Evolutionary conservation across 73 alveolate species (phyloP).

Genomic region (Stentor roeselii): DNA sequence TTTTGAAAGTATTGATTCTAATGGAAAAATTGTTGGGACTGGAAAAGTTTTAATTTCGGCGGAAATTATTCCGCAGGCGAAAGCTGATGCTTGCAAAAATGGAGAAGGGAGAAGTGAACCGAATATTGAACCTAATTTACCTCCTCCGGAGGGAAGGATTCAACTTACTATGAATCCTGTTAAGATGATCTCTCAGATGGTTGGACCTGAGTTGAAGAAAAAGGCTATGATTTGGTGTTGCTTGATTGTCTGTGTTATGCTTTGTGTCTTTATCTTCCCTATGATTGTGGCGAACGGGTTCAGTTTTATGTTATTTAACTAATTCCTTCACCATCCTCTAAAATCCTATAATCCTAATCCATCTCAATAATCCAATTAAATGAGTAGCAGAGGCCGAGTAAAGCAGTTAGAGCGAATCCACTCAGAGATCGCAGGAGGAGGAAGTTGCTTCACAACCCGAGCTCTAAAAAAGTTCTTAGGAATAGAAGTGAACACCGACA

Average conservation of each 20-base stretch:
- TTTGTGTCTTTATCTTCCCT: conserved; percentile 36
- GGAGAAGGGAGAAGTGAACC: conserved; percentile 85
- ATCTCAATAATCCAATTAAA: too few species aligned
- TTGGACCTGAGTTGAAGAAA: conserved; percentile 79
- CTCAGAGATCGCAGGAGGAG: too few species aligned
- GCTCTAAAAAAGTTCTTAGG: too few species aligned
- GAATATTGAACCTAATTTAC: conserved; percentile 75
- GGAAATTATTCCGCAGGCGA: conserved; percentile 62
- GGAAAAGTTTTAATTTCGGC: conserved; percentile 71
- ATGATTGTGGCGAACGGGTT: conserved; percentile 26
- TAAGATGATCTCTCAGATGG: conserved; percentile 66
- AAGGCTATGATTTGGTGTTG: conserved; percentile 54
- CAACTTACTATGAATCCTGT: conserved; percentile 67
- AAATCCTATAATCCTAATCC: too few species aligned
- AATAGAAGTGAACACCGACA: too few species aligned
- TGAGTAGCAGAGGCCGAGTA: too few species aligned
- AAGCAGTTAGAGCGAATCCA: too few species aligned
- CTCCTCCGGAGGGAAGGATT: conserved; percentile 84
- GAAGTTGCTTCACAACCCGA: too few species aligned
- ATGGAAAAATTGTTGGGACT: conserved; percentile 42
- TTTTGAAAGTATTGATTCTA: conserved; percentile 44
- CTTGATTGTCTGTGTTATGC: conserved; percentile 29
- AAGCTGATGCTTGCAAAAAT: conserved; percentile 65
- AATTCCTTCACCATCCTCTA: too few species aligned
- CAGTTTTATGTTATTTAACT: too few species aligned